Conservation (phyloP, 352 stramenopile genomes). For the Phytophthora capsici region DNA sequence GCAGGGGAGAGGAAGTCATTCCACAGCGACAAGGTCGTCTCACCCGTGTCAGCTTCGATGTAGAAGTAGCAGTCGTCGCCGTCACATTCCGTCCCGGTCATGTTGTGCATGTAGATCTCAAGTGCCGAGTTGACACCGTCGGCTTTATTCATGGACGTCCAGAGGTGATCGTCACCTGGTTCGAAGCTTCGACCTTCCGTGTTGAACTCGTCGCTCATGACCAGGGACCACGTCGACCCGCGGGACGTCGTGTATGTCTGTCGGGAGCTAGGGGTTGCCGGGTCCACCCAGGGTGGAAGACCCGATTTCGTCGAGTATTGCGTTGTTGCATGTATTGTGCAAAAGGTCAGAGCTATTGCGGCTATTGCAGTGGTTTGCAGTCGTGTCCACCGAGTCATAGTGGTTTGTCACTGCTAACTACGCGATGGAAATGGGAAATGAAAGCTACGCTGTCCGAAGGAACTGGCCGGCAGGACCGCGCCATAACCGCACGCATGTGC, state of each 20-base stretch:
- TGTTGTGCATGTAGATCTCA: conserved; percentile 77
- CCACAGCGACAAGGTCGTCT: conserved; percentile 53
- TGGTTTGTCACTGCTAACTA: neutral
- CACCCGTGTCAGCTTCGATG: conserved; percentile 56
- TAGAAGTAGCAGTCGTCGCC: conserved; percentile 68
- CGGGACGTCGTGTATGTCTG: conserved; percentile 62
- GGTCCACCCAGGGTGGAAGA: conserved; percentile 69
- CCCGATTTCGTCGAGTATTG: conserved; percentile 63
- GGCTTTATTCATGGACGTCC: conserved; percentile 86
- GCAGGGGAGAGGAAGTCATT: conserved; percentile 70
- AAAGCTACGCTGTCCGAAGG: conserved; percentile 24
- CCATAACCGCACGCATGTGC: conserved; percentile 9
- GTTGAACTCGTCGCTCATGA: conserved; percentile 86
- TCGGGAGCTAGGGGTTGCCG: conserved; percentile 45
- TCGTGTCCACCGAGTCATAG: conserved; percentile 9
- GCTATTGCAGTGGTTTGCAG: neutral
- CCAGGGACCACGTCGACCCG: conserved; percentile 61
- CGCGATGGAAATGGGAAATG: conserved; percentile 22
- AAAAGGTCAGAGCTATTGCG: neutral
- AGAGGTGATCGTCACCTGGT: conserved; percentile 94
- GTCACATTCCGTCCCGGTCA: conserved; percentile 68
- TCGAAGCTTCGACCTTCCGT: conserved; percentile 80
- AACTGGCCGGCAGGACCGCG: conserved; percentile 9
- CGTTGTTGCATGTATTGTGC: conserved; percentile 7
- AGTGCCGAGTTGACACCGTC: conserved; percentile 79